Evolutionary conservation across 495 filamentous ascomycete species (phyloP).

Genomic region (Pyronema domesticum): DNA sequence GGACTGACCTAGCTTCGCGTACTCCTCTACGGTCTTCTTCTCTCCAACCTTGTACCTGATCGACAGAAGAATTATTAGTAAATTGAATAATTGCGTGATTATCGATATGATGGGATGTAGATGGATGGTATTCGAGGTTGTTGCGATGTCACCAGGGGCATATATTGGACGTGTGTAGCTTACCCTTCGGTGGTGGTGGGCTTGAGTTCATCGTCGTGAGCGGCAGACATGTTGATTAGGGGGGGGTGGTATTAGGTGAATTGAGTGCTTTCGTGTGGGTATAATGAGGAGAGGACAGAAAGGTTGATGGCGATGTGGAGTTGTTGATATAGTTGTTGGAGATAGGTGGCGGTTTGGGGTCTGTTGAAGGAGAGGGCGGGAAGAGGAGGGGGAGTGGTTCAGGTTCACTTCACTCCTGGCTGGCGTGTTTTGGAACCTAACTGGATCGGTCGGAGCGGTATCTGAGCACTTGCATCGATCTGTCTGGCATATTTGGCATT

Average conservation of each 20-base stretch:
- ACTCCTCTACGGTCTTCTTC: conserved; percentile 92
- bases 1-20: conserved; percentile 67
- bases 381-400: neutral
- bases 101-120: neutral
- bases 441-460: neutral
- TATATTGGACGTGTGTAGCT: conserved; percentile 1
- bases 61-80: conserved; percentile 3
- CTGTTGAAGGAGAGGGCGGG: conserved; percentile 1
- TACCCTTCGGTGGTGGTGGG: conserved; percentile 68
- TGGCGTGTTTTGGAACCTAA: neutral
- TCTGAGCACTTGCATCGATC: neutral
- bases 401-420: neutral
- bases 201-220: conserved; percentile 64
- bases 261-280: no score
- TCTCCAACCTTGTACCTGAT: conserved; percentile 75
- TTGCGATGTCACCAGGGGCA: no score
- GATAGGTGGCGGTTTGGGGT: neutral
- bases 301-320: neutral
- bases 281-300: no score
- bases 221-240: conserved; percentile 44
- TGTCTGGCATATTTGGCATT: neutral
- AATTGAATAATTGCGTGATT: neutral
- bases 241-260: no score
- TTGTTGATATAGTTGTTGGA: conserved; percentile 3
- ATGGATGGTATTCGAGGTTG: neutral